A percentile compares a stretch with the other conserved stretches of the same genome.
Evolutionary conservation across 352 stramenopile genomes (phyloP).

Genomic region (Elongisporangium anandrum): DNA sequence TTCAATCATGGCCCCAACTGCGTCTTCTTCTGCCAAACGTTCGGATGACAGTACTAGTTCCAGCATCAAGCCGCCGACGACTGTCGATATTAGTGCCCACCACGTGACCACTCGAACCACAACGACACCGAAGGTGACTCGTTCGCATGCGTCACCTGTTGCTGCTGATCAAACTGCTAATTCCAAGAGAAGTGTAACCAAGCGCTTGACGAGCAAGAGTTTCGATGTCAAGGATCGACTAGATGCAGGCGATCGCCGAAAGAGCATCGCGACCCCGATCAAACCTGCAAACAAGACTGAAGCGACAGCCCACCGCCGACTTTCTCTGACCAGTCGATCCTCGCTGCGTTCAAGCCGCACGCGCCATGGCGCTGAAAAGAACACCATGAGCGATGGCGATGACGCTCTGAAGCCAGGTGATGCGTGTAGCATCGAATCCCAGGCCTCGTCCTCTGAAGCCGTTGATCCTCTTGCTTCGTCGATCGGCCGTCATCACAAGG

Average conservation of each 20-base stretch:
- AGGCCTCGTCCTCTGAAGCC: constrained; percentile 22
- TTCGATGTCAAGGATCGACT: constrained; percentile 21
- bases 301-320: constrained; percentile 18
- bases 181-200: background rate
- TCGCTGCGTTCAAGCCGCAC: background rate
- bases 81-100: background rate
- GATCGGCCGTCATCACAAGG: constrained; percentile 17
- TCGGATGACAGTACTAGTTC: background rate
- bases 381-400: background rate
- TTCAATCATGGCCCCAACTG: constrained; percentile 11
- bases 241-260: constrained; percentile 35
- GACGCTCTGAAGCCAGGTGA: constrained; percentile 4
- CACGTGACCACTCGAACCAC: background rate
- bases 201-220: constrained; percentile 4
- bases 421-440: constrained; percentile 15
- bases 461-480: constrained; percentile 18
- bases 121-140: constrained; percentile 4
- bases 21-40: background rate
- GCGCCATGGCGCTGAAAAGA: background rate
- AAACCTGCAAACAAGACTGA: constrained; percentile 9
- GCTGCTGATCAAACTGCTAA: background rate
- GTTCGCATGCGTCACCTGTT: background rate
- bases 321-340: constrained; percentile 14
- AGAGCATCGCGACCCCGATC: constrained; percentile 26
- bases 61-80: background rate